These are phyloP conservation scores for Choanephora cucurbitarum DNA, from an alignment of 371 early-diverging fungal species.

Conservation along the genomic window DNA sequence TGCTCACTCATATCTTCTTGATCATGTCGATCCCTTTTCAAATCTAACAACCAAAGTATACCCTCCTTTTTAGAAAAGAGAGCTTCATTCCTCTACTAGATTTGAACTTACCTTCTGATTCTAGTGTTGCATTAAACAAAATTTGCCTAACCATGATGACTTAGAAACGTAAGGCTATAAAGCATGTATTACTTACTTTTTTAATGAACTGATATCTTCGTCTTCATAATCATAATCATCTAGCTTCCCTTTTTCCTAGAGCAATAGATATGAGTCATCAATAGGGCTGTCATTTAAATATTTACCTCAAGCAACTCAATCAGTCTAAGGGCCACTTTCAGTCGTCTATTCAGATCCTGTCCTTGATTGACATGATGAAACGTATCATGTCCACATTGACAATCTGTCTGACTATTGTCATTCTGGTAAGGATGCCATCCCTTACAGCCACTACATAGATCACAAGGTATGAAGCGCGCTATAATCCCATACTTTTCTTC, in stretches of 20 bases:
- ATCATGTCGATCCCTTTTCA: not conserved
- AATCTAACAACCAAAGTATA: no score
- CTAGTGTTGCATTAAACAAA: constrained; percentile 2
- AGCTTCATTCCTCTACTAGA: no score
- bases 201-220: constrained; percentile 43
- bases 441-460: constrained; percentile 38
- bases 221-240: constrained; percentile 47
- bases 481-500: constrained; percentile 49
- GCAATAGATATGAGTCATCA: not conserved
- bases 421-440: constrained; percentile 38
- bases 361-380: constrained; percentile 37
- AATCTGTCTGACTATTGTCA: constrained; percentile 18
- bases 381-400: constrained; percentile 41
- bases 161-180: no score
- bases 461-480: constrained; percentile 54
- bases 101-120: constrained; percentile 1
- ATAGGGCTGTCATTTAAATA: no score
- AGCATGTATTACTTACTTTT: constrained; percentile 28
- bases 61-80: not conserved
- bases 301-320: constrained; percentile 43
- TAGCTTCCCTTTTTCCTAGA: constrained; percentile 47
- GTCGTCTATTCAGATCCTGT: constrained; percentile 39
- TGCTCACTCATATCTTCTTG: not conserved
- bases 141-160: constrained; percentile 4
- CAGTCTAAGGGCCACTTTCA: constrained; percentile 40